Percentiles rank a stretch among this genome's conserved stretches.
phyloP scores from a whole-genome alignment of 2,329 filamentous ascomycete species.

The Orbilia brochopaga region DNA sequence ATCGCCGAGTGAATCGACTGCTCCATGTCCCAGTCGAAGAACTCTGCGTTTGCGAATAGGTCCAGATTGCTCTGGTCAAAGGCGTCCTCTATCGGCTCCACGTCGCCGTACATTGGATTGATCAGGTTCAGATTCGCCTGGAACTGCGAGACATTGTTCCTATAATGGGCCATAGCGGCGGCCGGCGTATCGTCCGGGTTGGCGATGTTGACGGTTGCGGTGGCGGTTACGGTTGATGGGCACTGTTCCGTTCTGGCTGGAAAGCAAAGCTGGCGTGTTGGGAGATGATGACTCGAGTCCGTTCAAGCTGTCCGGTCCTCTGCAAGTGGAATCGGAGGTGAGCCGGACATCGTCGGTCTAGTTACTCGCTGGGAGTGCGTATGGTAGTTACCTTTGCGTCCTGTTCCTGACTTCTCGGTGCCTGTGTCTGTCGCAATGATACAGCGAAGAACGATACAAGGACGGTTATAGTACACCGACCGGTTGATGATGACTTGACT shows the following conservation, averaged over 20 bases:
- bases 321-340: neutral
- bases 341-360: neutral
- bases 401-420: neutral
- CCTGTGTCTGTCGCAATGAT: neutral
- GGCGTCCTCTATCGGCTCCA: constrained; percentile 61
- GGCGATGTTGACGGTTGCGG: too few species aligned
- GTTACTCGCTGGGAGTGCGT: neutral
- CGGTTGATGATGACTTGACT: neutral
- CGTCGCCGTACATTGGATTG: constrained; percentile 44
- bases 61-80: constrained; percentile 74
- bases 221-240: neutral
- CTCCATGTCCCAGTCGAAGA: constrained; percentile 78
- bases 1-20: constrained; percentile 62
- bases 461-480: too few species aligned
- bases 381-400: neutral
- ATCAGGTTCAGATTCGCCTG: constrained; percentile 49
- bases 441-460: too few species aligned
- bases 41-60: constrained; percentile 81
- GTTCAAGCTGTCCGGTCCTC: neutral
- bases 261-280: neutral
- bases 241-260: constrained; percentile 4
- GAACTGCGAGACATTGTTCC: constrained; percentile 39
- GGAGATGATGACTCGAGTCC: neutral
- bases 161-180: constrained; percentile 20
- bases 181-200: too few species aligned